Percentiles rank a stretch among this genome's conserved stretches.
These are phyloP conservation scores for Salicornia ramosissima DNA, from an alignment of 148 eudicot genomes.

Conservation along the genomic window DNA sequence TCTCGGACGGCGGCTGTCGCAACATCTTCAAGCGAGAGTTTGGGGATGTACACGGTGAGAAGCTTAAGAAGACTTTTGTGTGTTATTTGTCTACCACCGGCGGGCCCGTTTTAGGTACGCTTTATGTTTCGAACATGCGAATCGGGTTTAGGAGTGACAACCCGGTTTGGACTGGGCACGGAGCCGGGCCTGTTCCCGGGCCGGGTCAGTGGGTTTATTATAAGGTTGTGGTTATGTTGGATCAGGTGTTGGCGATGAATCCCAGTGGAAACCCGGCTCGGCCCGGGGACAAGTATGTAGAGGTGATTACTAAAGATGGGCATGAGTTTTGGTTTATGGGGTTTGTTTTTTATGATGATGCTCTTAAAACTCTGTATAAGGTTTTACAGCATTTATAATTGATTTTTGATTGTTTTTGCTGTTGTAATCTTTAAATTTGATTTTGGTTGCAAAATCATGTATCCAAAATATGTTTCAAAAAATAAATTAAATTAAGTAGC, in stretches of 20 bases:
- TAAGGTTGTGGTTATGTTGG: slow-evolving; percentile 29
- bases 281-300: slow-evolving; percentile 30
- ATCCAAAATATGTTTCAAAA: too few relatives aligned
- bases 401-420: not conserved
- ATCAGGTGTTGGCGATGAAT: slow-evolving; percentile 29
- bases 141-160: slow-evolving; percentile 51
- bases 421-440: not conserved
- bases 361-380: slow-evolving; percentile 32
- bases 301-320: slow-evolving; percentile 30
- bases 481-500: too few relatives aligned
- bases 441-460: not conserved
- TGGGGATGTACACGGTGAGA: too few relatives aligned
- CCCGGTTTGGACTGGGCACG: slow-evolving; percentile 35
- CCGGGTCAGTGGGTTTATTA: slow-evolving; percentile 33
- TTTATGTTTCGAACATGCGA: slow-evolving; percentile 42
- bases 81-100: slow-evolving; percentile 49
- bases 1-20: too few relatives aligned
- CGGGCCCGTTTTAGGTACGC: slow-evolving; percentile 55
- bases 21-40: too few relatives aligned
- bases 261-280: slow-evolving; percentile 13
- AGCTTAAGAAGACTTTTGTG: slow-evolving; percentile 29
- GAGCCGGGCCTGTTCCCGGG: not conserved
- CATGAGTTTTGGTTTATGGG: slow-evolving; percentile 47
- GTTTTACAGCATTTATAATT: slow-evolving; percentile 15
- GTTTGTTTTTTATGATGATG: slow-evolving; percentile 37